Evolutionary conservation across 2,329 filamentous ascomycete species (phyloP).

Genomic region (Talaromyces piceae): DNA sequence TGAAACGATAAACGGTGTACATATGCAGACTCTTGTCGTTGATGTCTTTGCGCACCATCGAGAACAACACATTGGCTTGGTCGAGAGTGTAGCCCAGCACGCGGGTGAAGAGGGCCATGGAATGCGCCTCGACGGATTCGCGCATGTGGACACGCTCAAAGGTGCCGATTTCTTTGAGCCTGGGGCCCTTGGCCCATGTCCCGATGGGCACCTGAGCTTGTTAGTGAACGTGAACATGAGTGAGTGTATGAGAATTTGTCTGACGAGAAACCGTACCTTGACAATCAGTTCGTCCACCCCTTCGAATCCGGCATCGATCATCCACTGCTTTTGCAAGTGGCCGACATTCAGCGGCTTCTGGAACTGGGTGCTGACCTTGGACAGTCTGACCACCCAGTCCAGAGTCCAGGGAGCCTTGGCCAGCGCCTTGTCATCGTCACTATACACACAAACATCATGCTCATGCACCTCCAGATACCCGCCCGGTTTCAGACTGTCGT

Average conservation of each 20-base stretch:
- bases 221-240: background rate
- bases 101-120: slow-evolving; percentile 15
- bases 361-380: slow-evolving; percentile 1
- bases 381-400: slow-evolving; percentile 1
- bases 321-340: slow-evolving; percentile 1
- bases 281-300: slow-evolving; percentile 5
- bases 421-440: slow-evolving; percentile 3
- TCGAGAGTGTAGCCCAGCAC: slow-evolving; percentile 18
- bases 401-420: background rate
- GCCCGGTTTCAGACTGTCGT: slow-evolving; percentile 19
- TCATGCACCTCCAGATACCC: slow-evolving; percentile 23
- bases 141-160: slow-evolving; percentile 7
- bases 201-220: slow-evolving; percentile 14
- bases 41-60: slow-evolving; percentile 1
- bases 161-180: slow-evolving; percentile 15
- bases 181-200: slow-evolving; percentile 17
- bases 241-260: too few species aligned
- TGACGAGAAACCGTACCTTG: slow-evolving; percentile 20
- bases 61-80: slow-evolving; percentile 10
- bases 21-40: slow-evolving; percentile 8
- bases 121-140: slow-evolving; percentile 15
- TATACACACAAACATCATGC: slow-evolving; percentile 13
- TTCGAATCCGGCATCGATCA: slow-evolving; percentile 7
- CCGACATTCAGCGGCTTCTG: slow-evolving; percentile 3
- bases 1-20: slow-evolving; percentile 14